A percentile compares a stretch with the other conserved stretches of the same genome.
phyloP scores from a whole-genome alignment of 345 rosid genomes.

The Dipteronia sinensis region DNA sequence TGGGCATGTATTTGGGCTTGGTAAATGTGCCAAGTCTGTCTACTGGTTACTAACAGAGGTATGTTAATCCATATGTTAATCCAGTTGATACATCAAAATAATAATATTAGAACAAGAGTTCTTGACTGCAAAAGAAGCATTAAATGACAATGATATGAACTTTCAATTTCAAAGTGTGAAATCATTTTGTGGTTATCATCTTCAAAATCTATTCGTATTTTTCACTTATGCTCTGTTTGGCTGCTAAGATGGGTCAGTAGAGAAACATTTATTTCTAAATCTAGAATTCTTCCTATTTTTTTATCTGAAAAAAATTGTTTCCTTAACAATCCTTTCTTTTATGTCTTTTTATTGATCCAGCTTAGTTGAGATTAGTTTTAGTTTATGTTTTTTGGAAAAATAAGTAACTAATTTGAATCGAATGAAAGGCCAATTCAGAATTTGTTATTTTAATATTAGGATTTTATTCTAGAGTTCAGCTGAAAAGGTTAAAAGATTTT shows the following conservation, averaged over 20 bases:
- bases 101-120: neutral
- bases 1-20: neutral
- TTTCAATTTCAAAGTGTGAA: neutral
- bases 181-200: neutral
- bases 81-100: neutral
- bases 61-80: neutral
- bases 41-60: neutral
- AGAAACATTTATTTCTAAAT: neutral
- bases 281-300: too few species aligned
- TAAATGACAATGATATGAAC: neutral
- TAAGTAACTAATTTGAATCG: neutral
- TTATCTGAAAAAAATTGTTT: too few species aligned
- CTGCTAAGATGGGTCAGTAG: neutral
- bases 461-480: neutral
- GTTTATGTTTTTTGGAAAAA: neutral
- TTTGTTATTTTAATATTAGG: neutral
- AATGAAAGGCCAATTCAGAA: neutral
- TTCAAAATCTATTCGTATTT: neutral
- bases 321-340: neutral
- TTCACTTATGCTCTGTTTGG: neutral
- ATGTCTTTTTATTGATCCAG: neutral
- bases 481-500: neutral
- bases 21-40: neutral
- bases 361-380: neutral
- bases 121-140: neutral